A percentile compares a stretch with the other conserved stretches of the same genome.
Conservation (phyloP, 2,329 filamentous ascomycete genomes). For the Zarea fungicola region DNA sequence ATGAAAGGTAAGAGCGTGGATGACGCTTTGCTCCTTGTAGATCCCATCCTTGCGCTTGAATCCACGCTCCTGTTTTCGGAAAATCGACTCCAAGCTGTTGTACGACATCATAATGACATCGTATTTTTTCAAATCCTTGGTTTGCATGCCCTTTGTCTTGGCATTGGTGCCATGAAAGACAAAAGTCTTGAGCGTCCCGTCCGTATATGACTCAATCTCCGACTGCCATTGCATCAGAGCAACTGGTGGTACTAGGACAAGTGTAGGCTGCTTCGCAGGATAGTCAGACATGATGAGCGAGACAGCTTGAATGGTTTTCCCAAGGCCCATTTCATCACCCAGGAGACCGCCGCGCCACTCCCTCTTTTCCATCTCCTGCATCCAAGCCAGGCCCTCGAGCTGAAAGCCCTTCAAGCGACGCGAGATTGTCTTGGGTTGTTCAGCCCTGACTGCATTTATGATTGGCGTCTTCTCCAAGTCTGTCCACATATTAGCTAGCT, state of each 20-base stretch:
- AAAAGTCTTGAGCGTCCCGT: conserved; percentile 83
- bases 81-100: conserved; percentile 84
- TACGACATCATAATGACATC: conserved; percentile 98
- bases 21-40: conserved; percentile 71
- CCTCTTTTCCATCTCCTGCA: conserved; percentile 81
- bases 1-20: conserved; percentile 84
- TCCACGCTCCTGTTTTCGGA: conserved; percentile 87
- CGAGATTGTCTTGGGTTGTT: conserved; percentile 64
- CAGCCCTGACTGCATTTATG: conserved; percentile 48
- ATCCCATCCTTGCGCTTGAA: conserved; percentile 75
- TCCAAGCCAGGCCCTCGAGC: conserved; percentile 89
- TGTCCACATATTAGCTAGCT: conserved; percentile 79
- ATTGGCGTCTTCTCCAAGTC: conserved; percentile 63
- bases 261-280: conserved; percentile 72
- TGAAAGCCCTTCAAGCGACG: conserved; percentile 90
- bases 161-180: conserved; percentile 84
- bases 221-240: conserved; percentile 93
- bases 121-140: conserved; percentile 71
- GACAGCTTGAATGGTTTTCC: conserved; percentile 97
- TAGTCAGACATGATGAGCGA: conserved; percentile 98
- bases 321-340: conserved; percentile 97
- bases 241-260: conserved; percentile 88
- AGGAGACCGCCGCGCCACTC: conserved; percentile 84
- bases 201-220: conserved; percentile 75
- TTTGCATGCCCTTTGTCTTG: conserved; percentile 71